Percentiles rank a stretch among this genome's conserved stretches.
These are phyloP conservation scores for Amanita rubescens DNA, from an alignment of 768 basidiomycete species.

Conservation along the genomic window DNA sequence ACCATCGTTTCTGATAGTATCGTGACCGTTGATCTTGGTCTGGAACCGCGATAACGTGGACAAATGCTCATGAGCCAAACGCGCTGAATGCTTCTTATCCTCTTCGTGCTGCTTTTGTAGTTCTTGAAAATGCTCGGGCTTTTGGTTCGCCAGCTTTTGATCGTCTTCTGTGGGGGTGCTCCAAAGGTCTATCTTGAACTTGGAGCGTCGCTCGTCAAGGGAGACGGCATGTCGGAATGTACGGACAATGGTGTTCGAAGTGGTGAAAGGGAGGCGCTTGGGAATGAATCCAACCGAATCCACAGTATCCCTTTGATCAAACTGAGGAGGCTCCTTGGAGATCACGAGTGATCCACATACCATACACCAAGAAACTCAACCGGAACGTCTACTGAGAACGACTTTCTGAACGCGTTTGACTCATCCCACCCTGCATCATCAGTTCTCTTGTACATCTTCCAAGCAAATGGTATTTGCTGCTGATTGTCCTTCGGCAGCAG, in stretches of 20 bases:
- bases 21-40: not conserved
- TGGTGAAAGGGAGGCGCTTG: slow-evolving; percentile 49
- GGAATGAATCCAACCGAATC: slow-evolving; percentile 52
- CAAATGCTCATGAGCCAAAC: not conserved
- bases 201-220: slow-evolving; percentile 56
- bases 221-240: slow-evolving; percentile 59
- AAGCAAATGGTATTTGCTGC: slow-evolving; percentile 58
- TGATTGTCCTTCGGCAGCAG: slow-evolving; percentile 38
- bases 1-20: not conserved
- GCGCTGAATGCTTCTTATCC: not conserved
- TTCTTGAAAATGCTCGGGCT: not conserved
- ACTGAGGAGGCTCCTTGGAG: not conserved
- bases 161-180: slow-evolving; percentile 28
- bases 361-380: slow-evolving; percentile 57
- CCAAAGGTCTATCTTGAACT: slow-evolving; percentile 52
- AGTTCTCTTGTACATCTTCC: slow-evolving; percentile 49
- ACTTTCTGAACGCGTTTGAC: slow-evolving; percentile 47
- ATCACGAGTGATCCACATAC: slow-evolving; percentile 19
- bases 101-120: not conserved
- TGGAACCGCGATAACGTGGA: not conserved
- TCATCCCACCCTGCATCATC: slow-evolving; percentile 42
- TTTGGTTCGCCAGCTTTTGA: slow-evolving; percentile 13
- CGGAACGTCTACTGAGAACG: slow-evolving; percentile 44
- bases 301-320: slow-evolving; percentile 51
- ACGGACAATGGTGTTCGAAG: slow-evolving; percentile 45